Conservation (phyloP, 1,139 yeast species). For the Candida glucosophila region DNA sequence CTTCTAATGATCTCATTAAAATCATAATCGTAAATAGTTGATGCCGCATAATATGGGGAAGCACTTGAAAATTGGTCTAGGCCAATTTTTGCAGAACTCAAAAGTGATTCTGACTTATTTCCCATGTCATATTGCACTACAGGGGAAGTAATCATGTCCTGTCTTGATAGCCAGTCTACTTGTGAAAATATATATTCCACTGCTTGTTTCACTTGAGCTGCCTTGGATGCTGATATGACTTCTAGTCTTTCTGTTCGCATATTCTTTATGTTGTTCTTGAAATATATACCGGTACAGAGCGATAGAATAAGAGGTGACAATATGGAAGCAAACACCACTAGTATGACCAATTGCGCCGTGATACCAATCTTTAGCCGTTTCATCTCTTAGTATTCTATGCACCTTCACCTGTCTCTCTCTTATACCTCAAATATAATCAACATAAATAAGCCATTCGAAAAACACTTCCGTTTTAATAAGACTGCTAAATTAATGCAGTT, state of each 20-base stretch:
- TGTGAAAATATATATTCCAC: conserved; percentile 60
- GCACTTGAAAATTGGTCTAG: conserved; percentile 56
- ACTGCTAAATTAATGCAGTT: no score
- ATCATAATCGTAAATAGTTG: conserved; percentile 57
- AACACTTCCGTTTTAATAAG: no score
- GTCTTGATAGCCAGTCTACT: conserved; percentile 56
- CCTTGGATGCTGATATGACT: conserved; percentile 73
- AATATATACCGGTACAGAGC: conserved; percentile 72
- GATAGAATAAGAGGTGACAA: conserved; percentile 71
- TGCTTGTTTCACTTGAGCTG: conserved; percentile 69
- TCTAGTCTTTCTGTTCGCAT: conserved; percentile 63
- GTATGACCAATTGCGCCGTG: conserved; percentile 66
- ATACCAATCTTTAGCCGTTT: conserved; percentile 43
- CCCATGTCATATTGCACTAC: conserved; percentile 64
- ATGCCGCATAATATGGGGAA: conserved; percentile 56
- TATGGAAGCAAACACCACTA: conserved; percentile 70
- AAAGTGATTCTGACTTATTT: conserved; percentile 41
- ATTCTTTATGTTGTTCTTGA: conserved; percentile 52
- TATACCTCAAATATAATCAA: no score
- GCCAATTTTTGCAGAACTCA: conserved; percentile 30
- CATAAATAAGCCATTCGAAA: no score
- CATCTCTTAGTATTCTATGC: conserved; percentile 16
- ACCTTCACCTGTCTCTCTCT: conserved; percentile 1
- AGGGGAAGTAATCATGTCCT: conserved; percentile 53
- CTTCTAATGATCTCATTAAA: conserved; percentile 27